These are phyloP conservation scores for Bimuria novae-zelandiae DNA, from an alignment of 2,329 filamentous ascomycete genomes.

Conservation along the genomic window DNA sequence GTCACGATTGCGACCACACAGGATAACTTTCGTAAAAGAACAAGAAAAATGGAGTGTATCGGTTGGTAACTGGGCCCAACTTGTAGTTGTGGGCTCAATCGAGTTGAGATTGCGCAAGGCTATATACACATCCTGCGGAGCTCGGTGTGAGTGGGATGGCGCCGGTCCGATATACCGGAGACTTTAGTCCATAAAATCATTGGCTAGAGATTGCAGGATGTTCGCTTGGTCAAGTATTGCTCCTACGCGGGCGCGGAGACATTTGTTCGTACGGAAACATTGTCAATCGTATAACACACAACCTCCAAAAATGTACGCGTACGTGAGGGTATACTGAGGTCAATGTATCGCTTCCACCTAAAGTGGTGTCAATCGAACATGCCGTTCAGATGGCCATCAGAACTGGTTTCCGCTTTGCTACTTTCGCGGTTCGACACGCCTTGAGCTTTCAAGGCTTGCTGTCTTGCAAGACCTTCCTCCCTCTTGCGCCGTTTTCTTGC, in stretches of 20 bases:
- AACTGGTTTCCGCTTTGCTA: neutral
- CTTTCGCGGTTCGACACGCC: no score
- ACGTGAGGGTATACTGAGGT: no score
- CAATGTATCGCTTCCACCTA: no score
- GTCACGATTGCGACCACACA: neutral
- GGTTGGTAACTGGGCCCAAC: neutral
- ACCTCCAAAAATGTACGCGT: no score
- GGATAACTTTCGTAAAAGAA: neutral
- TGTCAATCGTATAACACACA: no score
- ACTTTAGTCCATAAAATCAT: slow-evolving; percentile 5
- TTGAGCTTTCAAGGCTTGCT: slow-evolving; percentile 42
- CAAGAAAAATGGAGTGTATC: neutral
- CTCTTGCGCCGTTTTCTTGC: slow-evolving; percentile 46
- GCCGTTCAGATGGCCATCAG: neutral
- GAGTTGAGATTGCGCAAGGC: neutral
- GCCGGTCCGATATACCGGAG: slow-evolving; percentile 10
- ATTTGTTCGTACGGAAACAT: no score
- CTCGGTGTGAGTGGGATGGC: slow-evolving; percentile 4
- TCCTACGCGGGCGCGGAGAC: neutral
- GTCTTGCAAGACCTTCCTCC: slow-evolving; percentile 55
- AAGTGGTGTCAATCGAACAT: neutral
- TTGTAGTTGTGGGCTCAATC: neutral
- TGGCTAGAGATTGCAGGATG: neutral
- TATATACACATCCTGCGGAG: neutral
- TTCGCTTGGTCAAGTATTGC: neutral